Conservation (phyloP, 768 basidiomycete genomes). For the Butyriboletus loyo region DNA sequence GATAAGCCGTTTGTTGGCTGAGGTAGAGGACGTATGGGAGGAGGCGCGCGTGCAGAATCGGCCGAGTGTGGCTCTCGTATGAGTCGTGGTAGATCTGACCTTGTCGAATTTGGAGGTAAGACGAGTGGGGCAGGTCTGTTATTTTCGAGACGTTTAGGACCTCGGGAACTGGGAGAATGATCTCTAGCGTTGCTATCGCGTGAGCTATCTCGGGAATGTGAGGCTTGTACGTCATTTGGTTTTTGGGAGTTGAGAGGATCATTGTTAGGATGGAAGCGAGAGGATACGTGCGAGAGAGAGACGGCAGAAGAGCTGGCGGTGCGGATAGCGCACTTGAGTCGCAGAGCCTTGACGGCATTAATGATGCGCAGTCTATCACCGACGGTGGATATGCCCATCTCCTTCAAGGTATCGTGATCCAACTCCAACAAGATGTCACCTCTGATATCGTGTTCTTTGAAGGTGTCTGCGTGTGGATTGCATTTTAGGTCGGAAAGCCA, state of each 20-base stretch:
- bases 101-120: conserved; percentile 50
- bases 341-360: conserved; percentile 76
- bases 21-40: conserved; percentile 29
- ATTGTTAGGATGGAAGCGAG: neutral
- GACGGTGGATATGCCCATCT: conserved; percentile 86
- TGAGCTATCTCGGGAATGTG: conserved; percentile 25
- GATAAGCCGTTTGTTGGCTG: conserved; percentile 22
- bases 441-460: conserved; percentile 85
- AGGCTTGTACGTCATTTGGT: conserved; percentile 1
- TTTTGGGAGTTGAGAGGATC: neutral
- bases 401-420: conserved; percentile 81
- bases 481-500: conserved; percentile 85
- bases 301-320: neutral
- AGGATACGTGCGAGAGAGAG: neutral
- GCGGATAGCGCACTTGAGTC: conserved; percentile 50
- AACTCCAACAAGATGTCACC: conserved; percentile 91
- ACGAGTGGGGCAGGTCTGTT: conserved; percentile 81
- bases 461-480: conserved; percentile 59
- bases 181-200: conserved; percentile 18
- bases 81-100: conserved; percentile 69
- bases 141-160: conserved; percentile 51
- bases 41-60: conserved; percentile 45
- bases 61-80: conserved; percentile 56
- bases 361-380: conserved; percentile 90
- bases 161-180: conserved; percentile 29